Base-by-base conservation (phyloP, 257 asterid species). In the Haberlea rhodopensis region DNA sequence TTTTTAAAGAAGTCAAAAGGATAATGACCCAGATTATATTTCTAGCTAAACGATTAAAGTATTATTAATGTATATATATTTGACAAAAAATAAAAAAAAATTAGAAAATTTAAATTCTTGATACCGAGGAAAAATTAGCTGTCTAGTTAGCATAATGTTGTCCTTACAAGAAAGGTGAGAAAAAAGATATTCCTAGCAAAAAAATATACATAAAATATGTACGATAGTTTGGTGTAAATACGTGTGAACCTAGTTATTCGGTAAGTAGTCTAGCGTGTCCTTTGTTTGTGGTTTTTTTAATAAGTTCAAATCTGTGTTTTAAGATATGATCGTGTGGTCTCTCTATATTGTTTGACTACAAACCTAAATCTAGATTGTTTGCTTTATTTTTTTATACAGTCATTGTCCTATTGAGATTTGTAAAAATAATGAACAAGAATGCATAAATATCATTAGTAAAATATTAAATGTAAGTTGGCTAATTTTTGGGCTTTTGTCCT, bases 211-310 rank as follows among this genome's bases (percentile, higher is more conserved):
- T 68, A 19, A 65, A 59, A 26, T 20, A 1, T 69, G 75, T 67
- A 67, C 80, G 21, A 23, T 57, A 6, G 6, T 66, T 76, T 57
- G 71, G 57, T 37, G 51, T 57, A 57, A 67, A 62, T 67, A 21
- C 67, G 62, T 55, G 66, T 55, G 70, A 72, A 69, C 75, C 81
- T 77, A 53, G 75, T 69, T 65, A 65, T 77, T 73, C 76, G 73
- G 49, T 43, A 15, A 43, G 49, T 15, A 43, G 49, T 15, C 49
- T 43, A 3, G 0, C 49, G 19, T 43, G 46, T 37, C n/a, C 51
- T 7, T 15, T 15, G 46, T 32, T 43, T 0, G 13, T 13, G n/a
- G n/a, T 40, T 40, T 40, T 11, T 43, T 43, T 15, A 15, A 13
- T 43, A 5, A 43, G 7, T 43, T 43, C 51, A 43, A 15, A 43